Evolutionary conservation across 208 protist genomes (phyloP), one percentile per base, ranked within the genome.

Genomic region (Borovskyia barvae): DNA sequence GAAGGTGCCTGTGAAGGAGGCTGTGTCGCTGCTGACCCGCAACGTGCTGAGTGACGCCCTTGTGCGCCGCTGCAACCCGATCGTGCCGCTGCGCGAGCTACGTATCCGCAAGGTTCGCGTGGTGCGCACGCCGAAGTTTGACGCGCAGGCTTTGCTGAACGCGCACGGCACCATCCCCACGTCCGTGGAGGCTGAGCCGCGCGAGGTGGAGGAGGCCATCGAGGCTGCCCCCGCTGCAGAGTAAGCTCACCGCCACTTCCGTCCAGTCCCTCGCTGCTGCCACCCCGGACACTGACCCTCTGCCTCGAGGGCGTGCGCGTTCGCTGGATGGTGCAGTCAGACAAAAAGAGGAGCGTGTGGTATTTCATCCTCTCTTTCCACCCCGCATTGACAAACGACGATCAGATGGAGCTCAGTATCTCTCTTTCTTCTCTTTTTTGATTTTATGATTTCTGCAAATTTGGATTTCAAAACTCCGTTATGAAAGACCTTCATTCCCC

Each of bases 91-190:
- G 15, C 87, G 98, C 67, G 97, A 99, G 66, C 94, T 99, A 32
- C 97, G 85, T 90, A 97, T 99, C 77, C 89, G 97, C 81, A 99
- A 99, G 87, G 85, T 94, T 47, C 97, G 99, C 86, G 85, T 99
- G 25, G 63, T 99, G 41, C 98, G 98, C 77, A 86, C 84, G 33
- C 97, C 98, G 70, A 98, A 99, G 85, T 90, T 97, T 68, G 97
- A 99, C 65, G 76, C 75, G 29, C 68, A 84, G 75, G 91, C 94
- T 60, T 86, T 99, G 22, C 61, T 97, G 60, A 92, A 90, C 72
- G 82, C 93, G 39, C 95, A 99, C 83, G 85, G 86, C 63, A 65
- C 83, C 33, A 84, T 94, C 72, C 87, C 87, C 42, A 72, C 72
- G 51, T 92, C 89, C 47, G 75, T 69, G 42, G 88, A 95, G 72